Percentiles rank a stretch among this genome's conserved stretches.
Conservation (phyloP, 768 basidiomycete species). For the Tricholomella constricta region DNA sequence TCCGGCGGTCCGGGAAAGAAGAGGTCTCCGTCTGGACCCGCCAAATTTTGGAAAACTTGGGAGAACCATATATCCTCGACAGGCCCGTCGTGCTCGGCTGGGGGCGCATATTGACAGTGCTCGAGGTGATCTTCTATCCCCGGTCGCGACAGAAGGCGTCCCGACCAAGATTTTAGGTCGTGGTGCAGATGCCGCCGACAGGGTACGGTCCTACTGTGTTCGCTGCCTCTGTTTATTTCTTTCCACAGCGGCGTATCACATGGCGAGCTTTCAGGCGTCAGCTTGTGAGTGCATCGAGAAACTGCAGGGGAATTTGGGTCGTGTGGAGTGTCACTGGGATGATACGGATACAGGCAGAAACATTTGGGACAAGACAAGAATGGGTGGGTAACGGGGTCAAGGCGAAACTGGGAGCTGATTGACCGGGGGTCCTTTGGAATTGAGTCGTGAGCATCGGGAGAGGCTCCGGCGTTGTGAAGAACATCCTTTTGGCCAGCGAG, state of each 20-base stretch:
- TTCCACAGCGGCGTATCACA: slow-evolving; percentile 24
- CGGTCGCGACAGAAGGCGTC: slow-evolving; percentile 22
- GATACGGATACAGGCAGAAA: too few relatives aligned
- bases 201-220: slow-evolving; percentile 6
- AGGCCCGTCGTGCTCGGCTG: neutral
- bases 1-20: slow-evolving; percentile 20
- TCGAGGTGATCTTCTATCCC: slow-evolving; percentile 28
- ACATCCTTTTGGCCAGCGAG: slow-evolving; percentile 21
- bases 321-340: too few relatives aligned
- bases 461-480: too few relatives aligned
- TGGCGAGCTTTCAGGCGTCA: slow-evolving; percentile 9
- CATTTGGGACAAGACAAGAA: slow-evolving; percentile 27
- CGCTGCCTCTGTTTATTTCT: neutral
- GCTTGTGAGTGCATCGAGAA: slow-evolving; percentile 9
- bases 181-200: slow-evolving; percentile 22
- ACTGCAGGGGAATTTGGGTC: neutral
- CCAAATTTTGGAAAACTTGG: slow-evolving; percentile 15
- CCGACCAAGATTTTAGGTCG: slow-evolving; percentile 24
- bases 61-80: slow-evolving; percentile 24
- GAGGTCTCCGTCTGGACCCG: slow-evolving; percentile 17
- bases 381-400: slow-evolving; percentile 23
- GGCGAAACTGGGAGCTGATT: slow-evolving; percentile 8
- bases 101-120: neutral
- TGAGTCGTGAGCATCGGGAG: too few relatives aligned
- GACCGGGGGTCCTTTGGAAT: slow-evolving; percentile 26